Evolutionary conservation across 805 yeast genomes (phyloP).

Genomic region (Kregervanrija delftensis): DNA sequence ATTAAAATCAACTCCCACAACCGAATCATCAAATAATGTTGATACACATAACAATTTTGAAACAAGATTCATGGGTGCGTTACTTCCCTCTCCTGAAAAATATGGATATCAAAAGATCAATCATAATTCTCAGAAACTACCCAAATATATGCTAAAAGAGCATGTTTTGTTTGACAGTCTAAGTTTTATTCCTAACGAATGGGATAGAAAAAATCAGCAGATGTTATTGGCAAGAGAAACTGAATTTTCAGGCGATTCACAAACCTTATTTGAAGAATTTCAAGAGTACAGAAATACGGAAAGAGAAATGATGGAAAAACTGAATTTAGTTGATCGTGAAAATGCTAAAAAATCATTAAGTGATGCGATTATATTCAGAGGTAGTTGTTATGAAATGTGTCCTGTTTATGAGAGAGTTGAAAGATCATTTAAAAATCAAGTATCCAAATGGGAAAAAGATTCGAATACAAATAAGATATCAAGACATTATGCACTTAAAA

Average conservation of each 20-base stretch:
- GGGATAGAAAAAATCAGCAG: conserved; percentile 75
- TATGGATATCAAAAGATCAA: conserved; percentile 22
- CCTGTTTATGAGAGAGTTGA: conserved; percentile 88
- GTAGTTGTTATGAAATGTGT: conserved; percentile 92
- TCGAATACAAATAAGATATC: conserved; percentile 53
- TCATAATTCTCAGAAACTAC: conserved; percentile 16
- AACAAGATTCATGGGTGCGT: conserved; percentile 24
- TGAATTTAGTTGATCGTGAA: conserved; percentile 83
- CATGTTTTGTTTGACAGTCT: conserved; percentile 30
- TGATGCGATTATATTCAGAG: conserved; percentile 83
- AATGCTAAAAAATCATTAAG: conserved; percentile 74
- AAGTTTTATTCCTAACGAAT: conserved; percentile 34
- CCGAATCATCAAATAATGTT: not conserved
- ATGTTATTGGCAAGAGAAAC: conserved; percentile 48
- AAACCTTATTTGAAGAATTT: conserved; percentile 67
- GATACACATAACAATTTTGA: conserved; percentile 12
- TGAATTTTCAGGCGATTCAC: conserved; percentile 43
- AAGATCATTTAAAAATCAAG: conserved; percentile 81
- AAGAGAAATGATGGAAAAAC: conserved; percentile 67
- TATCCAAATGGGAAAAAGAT: conserved; percentile 69
- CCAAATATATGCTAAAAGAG: conserved; percentile 27
- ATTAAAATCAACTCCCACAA: not conserved
- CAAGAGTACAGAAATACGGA: conserved; percentile 70
- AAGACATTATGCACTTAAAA: conserved; percentile 64
- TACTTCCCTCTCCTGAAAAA: conserved; percentile 22